These are phyloP conservation scores for Excoecaria cochinchinensis DNA, from an alignment of 345 rosid genomes.

Conservation along the genomic window DNA sequence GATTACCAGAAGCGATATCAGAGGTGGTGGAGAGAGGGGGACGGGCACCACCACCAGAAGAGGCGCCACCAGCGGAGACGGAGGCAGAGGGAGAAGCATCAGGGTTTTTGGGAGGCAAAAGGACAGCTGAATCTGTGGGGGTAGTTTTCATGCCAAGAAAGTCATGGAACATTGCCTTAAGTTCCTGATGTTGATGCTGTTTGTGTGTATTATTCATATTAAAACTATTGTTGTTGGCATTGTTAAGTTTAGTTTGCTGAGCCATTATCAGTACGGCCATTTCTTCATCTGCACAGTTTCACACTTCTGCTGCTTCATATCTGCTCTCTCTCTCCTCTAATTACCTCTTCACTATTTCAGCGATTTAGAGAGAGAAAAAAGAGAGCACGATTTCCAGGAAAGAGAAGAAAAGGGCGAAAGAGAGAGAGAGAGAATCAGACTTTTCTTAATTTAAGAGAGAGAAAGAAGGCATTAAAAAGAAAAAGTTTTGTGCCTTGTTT, in stretches of 20 bases:
- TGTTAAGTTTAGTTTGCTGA: constrained; percentile 34
- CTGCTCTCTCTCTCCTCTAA: constrained; percentile 12
- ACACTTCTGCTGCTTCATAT: constrained; percentile 24
- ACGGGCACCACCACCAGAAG: constrained; percentile 55
- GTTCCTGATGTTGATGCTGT: constrained; percentile 19
- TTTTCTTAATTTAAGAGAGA: constrained; percentile 1
- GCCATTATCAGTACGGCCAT: constrained; percentile 53
- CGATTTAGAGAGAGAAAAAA: constrained; percentile 23
- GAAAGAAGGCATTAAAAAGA: constrained; percentile 48
- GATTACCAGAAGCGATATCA: constrained; percentile 72
- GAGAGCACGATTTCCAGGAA: constrained; percentile 31
- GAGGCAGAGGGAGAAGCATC: constrained; percentile 49
- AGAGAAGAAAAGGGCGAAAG: background rate
- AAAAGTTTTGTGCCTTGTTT: constrained; percentile 36
- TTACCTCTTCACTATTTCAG: background rate
- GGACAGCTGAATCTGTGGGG: constrained; percentile 34
- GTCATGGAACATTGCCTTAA: constrained; percentile 76
- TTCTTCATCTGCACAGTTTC: constrained; percentile 38
- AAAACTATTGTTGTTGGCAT: constrained; percentile 33
- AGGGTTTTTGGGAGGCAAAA: constrained; percentile 36
- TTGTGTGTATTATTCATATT: background rate
- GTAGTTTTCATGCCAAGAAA: constrained; percentile 64
- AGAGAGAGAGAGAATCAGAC: constrained; percentile 10
- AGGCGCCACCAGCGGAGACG: constrained; percentile 45
- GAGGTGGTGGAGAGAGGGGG: constrained; percentile 72